These are phyloP conservation scores for Kregervanrija pseudodelftensis DNA, from an alignment of 805 yeast species.

Conservation along the genomic window DNA sequence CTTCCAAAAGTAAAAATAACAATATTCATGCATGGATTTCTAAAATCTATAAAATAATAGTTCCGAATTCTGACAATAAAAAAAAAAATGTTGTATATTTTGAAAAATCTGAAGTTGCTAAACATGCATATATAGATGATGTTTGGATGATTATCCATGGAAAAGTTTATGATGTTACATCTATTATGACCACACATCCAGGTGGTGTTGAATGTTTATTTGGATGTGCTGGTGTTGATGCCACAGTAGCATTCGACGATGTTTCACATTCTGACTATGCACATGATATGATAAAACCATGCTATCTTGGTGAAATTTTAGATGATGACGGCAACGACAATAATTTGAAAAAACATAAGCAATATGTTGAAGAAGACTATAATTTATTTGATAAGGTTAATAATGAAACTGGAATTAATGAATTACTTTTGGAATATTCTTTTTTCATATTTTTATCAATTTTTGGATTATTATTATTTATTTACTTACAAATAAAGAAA, in stretches of 20 bases:
- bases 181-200: constrained; percentile 56
- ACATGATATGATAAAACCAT: constrained; percentile 78
- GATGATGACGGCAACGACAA: neutral
- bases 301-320: constrained; percentile 55
- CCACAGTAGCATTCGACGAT: constrained; percentile 63
- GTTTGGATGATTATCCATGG: constrained; percentile 68
- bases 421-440: constrained; percentile 1
- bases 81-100: neutral
- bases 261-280: constrained; percentile 73
- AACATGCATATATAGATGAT: constrained; percentile 42
- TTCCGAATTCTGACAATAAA: neutral
- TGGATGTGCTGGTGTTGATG: constrained; percentile 79
- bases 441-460: constrained; percentile 17
- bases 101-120: constrained; percentile 33
- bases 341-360: neutral
- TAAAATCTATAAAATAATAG: too few species aligned
- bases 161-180: constrained; percentile 58
- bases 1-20: neutral
- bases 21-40: too few species aligned
- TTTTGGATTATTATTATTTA: constrained; percentile 21
- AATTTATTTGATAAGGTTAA: constrained; percentile 7
- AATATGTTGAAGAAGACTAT: neutral
- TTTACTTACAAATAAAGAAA: constrained; percentile 25
- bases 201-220: constrained; percentile 81
- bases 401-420: neutral